Percentiles rank a stretch among this genome's conserved stretches.
Evolutionary conservation across 2,329 filamentous ascomycete species (phyloP).

Genomic region (Pezicula neosporulosa): DNA sequence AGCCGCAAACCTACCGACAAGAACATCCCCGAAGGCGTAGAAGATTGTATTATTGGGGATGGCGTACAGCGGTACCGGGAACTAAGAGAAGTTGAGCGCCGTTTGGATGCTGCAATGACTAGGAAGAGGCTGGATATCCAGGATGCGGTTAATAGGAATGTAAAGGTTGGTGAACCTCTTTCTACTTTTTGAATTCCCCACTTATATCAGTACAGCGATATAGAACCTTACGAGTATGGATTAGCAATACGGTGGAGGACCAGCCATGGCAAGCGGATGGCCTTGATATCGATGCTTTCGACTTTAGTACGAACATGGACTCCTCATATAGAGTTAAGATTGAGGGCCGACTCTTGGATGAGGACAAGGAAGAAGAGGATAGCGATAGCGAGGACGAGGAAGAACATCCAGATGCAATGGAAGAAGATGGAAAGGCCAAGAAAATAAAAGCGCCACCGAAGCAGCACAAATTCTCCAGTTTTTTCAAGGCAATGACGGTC

Average conservation of each 20-base stretch:
- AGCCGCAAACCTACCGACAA: slow-evolving; percentile 92
- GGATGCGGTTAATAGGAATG: slow-evolving; percentile 71
- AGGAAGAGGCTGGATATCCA: slow-evolving; percentile 89
- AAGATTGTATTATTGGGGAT: slow-evolving; percentile 78
- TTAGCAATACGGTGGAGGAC: slow-evolving; percentile 90
- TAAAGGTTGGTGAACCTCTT: slow-evolving; percentile 50
- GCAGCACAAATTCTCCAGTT: slow-evolving; percentile 66
- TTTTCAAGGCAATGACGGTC: slow-evolving; percentile 77
- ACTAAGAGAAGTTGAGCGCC: slow-evolving; percentile 81
- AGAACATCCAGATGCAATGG: slow-evolving; percentile 45
- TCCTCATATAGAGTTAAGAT: slow-evolving; percentile 89
- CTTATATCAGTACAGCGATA: slow-evolving; percentile 51
- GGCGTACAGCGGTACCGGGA: slow-evolving; percentile 78
- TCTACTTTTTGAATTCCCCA: background rate
- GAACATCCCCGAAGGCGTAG: slow-evolving; percentile 87
- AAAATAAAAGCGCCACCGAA: slow-evolving; percentile 35
- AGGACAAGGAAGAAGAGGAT: slow-evolving; percentile 52
- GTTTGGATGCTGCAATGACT: slow-evolving; percentile 88
- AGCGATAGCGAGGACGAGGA: slow-evolving; percentile 48
- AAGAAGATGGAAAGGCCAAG: slow-evolving; percentile 51
- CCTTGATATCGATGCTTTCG: slow-evolving; percentile 71
- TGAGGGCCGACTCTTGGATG: slow-evolving; percentile 78
- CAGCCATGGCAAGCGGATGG: slow-evolving; percentile 83
- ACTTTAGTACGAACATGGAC: slow-evolving; percentile 73
- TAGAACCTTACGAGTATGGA: slow-evolving; percentile 87